phyloP scores from a whole-genome alignment of 345 rosid species.

The Lenwebbia sp. region DNA sequence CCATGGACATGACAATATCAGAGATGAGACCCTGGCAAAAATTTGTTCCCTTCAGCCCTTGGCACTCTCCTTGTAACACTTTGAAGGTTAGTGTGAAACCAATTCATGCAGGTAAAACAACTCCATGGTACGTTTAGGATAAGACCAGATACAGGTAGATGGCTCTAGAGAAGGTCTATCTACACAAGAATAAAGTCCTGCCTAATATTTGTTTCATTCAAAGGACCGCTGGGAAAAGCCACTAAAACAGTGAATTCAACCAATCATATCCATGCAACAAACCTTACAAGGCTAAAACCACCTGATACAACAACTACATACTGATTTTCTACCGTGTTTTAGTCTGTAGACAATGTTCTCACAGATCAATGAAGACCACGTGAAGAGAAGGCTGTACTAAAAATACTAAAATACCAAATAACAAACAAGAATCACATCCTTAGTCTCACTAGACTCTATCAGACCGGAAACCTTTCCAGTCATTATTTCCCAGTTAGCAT shows the following conservation, averaged over 20 bases:
- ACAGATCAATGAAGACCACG: background rate
- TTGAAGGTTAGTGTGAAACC: background rate
- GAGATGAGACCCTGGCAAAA: background rate
- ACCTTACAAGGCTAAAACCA: background rate
- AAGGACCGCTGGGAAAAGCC: background rate
- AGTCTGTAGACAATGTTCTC: background rate
- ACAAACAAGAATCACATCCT: background rate
- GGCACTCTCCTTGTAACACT: background rate
- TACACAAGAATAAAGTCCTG: background rate
- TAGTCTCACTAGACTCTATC: background rate
- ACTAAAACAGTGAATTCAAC: background rate
- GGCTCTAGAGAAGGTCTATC: background rate
- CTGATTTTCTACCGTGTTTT: background rate
- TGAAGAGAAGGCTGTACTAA: background rate
- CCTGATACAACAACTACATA: background rate
- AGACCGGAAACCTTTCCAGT: background rate
- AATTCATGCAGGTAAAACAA: background rate
- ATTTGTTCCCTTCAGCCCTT: background rate
- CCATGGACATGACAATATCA: background rate
- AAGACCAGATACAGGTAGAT: background rate
- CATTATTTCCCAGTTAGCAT: background rate
- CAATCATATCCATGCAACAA: background rate
- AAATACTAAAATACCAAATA: background rate
- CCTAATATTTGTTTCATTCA: background rate
- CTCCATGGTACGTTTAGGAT: background rate